phyloP scores from a whole-genome alignment of 2,329 filamentous ascomycete species.

The Hypoxylon sp. region DNA sequence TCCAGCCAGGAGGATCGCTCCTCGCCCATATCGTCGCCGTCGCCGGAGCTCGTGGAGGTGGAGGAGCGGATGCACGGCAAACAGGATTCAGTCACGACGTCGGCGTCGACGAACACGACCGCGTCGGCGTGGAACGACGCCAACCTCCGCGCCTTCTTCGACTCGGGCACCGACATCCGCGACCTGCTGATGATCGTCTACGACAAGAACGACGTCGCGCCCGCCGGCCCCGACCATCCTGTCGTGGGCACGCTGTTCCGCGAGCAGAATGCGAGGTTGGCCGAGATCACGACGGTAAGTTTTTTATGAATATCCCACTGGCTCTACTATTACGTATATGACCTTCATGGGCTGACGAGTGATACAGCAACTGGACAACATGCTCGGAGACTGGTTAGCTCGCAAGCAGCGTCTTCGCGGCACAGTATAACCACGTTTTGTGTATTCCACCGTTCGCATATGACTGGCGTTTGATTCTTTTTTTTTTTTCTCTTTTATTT shows the following conservation, averaged over 20 bases:
- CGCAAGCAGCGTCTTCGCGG: conserved; percentile 70
- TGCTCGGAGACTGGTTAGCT: conserved; percentile 84
- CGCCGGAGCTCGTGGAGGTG: conserved; percentile 64
- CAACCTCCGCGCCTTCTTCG: conserved; percentile 86
- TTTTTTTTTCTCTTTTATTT: not conserved
- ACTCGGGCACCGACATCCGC: conserved; percentile 86
- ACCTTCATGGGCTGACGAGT: conserved; percentile 3
- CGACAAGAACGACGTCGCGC: conserved; percentile 84
- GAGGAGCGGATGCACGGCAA: conserved; percentile 54
- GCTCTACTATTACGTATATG: not conserved
- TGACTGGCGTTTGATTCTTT: conserved; percentile 25
- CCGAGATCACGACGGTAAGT: conserved; percentile 81
- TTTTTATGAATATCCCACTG: not conserved
- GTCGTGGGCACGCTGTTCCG: conserved; percentile 81
- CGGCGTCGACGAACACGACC: conserved; percentile 63
- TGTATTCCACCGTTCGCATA: conserved; percentile 28
- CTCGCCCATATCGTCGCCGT: conserved; percentile 69
- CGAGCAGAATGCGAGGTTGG: conserved; percentile 84
- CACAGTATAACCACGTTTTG: conserved; percentile 47
- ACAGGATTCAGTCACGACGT: conserved; percentile 60
- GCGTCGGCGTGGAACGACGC: conserved; percentile 84
- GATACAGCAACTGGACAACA: conserved; percentile 77
- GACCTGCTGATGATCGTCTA: conserved; percentile 92
- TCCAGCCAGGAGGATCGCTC: conserved; percentile 74
- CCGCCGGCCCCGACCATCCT: conserved; percentile 84